phyloP scores from a whole-genome alignment of 768 basidiomycete species.

The Dioszegia aurantiaca region DNA sequence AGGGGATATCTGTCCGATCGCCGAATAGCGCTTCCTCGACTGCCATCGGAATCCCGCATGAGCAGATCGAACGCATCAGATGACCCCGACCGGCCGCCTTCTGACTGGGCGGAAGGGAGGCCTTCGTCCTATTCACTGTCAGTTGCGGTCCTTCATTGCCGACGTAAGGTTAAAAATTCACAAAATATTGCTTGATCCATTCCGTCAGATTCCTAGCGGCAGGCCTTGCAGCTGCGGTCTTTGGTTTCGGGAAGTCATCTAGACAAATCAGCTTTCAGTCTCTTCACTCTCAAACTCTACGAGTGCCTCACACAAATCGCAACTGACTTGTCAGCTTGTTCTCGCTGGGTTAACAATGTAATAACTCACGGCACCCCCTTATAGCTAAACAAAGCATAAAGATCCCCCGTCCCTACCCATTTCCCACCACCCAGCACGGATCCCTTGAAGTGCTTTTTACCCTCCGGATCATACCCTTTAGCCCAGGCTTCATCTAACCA shows the following conservation, averaged over 20 bases:
- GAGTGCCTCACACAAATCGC: slow-evolving; percentile 55
- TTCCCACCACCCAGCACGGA: slow-evolving; percentile 61
- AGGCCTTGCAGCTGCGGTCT: slow-evolving; percentile 16
- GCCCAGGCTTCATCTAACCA: slow-evolving; percentile 83
- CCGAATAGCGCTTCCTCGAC: slow-evolving; percentile 55
- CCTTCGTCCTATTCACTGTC: slow-evolving; percentile 1
- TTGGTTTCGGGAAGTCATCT: slow-evolving; percentile 50
- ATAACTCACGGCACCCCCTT: slow-evolving; percentile 75
- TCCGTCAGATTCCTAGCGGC: slow-evolving; percentile 59
- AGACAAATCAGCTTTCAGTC: background rate
- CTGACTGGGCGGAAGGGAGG: background rate
- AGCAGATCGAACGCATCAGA: slow-evolving; percentile 57
- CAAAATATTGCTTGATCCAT: slow-evolving; percentile 78
- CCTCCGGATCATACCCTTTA: slow-evolving; percentile 70
- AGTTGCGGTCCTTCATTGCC: background rate
- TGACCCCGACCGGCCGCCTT: too few species aligned
- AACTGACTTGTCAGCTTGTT: slow-evolving; percentile 57
- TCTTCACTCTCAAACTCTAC: background rate
- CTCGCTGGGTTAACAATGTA: slow-evolving; percentile 53
- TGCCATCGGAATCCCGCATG: slow-evolving; percentile 48
- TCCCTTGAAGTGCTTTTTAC: slow-evolving; percentile 62
- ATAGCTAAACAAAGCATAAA: slow-evolving; percentile 73
- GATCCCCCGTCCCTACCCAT: slow-evolving; percentile 79
- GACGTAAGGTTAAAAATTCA: slow-evolving; percentile 33
- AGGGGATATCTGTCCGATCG: slow-evolving; percentile 71